Evolutionary conservation across 768 basidiomycete genomes (phyloP).

Genomic region (Stropharia rugosoannulata): DNA sequence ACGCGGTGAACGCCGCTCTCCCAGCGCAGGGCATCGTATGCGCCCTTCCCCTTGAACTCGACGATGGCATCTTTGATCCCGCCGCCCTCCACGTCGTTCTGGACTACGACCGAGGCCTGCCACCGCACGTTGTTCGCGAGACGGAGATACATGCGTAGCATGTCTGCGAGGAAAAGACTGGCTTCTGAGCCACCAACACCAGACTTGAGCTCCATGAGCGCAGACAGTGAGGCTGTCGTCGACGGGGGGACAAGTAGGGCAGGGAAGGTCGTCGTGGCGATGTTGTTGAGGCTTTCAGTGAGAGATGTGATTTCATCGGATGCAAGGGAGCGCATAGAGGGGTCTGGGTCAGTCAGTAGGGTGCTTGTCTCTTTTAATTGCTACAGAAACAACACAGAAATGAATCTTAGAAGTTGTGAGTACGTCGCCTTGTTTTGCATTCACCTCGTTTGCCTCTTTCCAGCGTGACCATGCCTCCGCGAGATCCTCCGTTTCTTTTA

Average conservation of each 20-base stretch:
- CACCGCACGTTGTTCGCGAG: conserved; percentile 57
- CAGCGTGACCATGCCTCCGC: conserved; percentile 69
- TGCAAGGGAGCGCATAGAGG: conserved; percentile 73
- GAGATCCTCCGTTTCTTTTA: conserved; percentile 71
- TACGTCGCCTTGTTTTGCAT: conserved; percentile 17
- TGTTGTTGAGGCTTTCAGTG: conserved; percentile 28
- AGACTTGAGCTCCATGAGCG: conserved; percentile 87
- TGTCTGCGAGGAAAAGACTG: conserved; percentile 73
- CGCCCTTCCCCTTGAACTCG: conserved; percentile 75
- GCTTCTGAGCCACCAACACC: conserved; percentile 93
- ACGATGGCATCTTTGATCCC: conserved; percentile 78
- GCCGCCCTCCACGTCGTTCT: conserved; percentile 56
- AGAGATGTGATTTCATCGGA: conserved; percentile 60
- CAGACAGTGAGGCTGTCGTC: conserved; percentile 62
- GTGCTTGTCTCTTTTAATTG: conserved; percentile 59
- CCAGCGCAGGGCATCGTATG: conserved; percentile 79
- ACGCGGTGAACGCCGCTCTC: conserved; percentile 97
- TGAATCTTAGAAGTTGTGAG: conserved; percentile 7
- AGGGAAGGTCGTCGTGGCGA: conserved; percentile 55
- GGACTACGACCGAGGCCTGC: conserved; percentile 59
- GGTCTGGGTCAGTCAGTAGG: conserved; percentile 73
- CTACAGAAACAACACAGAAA: conserved; percentile 49
- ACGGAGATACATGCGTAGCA: conserved; percentile 82
- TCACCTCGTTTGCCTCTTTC: conserved; percentile 54
- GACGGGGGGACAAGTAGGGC: conserved; percentile 73